Evolutionary conservation across 2,329 filamentous ascomycete species (phyloP), one percentile per base, ranked within the genome.

Genomic region (Drechslerella coelobrocha): DNA sequence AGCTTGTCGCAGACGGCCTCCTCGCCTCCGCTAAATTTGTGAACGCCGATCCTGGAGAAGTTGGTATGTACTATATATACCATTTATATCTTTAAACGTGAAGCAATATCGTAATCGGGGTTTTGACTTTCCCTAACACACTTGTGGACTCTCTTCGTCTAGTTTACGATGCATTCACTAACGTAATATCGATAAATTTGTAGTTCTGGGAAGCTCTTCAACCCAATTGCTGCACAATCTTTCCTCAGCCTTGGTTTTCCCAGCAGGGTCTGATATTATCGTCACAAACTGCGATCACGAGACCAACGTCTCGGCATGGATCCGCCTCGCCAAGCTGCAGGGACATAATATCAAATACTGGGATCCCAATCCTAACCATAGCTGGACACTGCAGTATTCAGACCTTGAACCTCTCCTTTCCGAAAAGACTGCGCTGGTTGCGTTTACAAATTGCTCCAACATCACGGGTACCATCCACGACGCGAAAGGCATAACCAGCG

Each of bases 211-310:
- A 0, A 80, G 87, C 0, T 90, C 89, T 1, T 90, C 89, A 0
- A 92, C 90, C 0, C 89, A 91, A 76, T 83, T 92, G 8, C 85
- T 91, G 75, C 85, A 89, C 73, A 92, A 92, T 76, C 82, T 92
- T 14, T 84, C 85, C 0, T 81, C 81, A 21, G 80, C 84, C 1
- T 78, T 88, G 3, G 75, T 77, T 9, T 85, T 88, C 76, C 75
- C 80, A 9, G 77, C 81, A 1, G 85, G 85, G 45, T 85, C 37
- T 23, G 65, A 69, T 47, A 82, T 93, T 52, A 81, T 94, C 72
- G 76, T 92, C 9, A 91, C 89, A 0, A 84, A 83, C 62, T 81
- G 91, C 60, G 89, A 92, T 77, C 89, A 93, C 75, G 90, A 92
- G 79, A 87, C 89, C 37, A 91, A 92, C 76, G 86, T 90, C 62